Base-by-base conservation (phyloP, 805 yeast genomes). In the Priceomyces medius region DNA sequence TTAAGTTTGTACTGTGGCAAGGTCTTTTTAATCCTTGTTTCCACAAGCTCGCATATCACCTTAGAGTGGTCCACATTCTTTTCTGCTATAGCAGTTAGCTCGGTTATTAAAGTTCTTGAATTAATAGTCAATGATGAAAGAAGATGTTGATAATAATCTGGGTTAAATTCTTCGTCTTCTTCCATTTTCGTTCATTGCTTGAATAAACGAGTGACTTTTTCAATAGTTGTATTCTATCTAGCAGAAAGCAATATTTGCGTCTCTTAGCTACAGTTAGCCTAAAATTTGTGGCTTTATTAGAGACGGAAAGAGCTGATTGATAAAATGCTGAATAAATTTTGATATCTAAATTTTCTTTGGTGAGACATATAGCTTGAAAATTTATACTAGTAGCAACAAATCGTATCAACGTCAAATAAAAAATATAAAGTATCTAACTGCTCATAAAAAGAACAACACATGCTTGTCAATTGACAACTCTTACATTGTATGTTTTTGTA, bases 11-110 rank as follows among this genome's bases (percentile, higher is more conserved):
- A 62, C 43, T 64, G 65, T 12, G 74, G 75, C 21, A 67, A 49
- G 40, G 68, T 61, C 41, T 58, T 63, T 38, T 51, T 53, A 40
- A 70, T 64, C 31, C 74, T 52, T 24, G 56, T 58, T 42, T 67
- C 73, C 12, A 68, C 52, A 41, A 59, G 47, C n/a, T 53, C 57
- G 9, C 59, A 63, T 18, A 70, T 68, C 20, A 47, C 57, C 34
- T 53, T 50, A 21, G 72, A 64, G 31, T 63, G 44, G 36, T 64
- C 64, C n/a, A 57, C 48, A 42, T 56, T 48, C 14, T 42, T 48
- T 41, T 65, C 71, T 0, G 76, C 74, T 19, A 67, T 49, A 9
- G 61, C 49, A 7, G 76, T 67, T 19, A 70, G 55, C 42, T 66
- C 71, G 27, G 62, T 61, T 19, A 70, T 70, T 26, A 68, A 51